Base-by-base conservation (phyloP, 164 flowering plant species). In the Umbilicus rupestris region DNA sequence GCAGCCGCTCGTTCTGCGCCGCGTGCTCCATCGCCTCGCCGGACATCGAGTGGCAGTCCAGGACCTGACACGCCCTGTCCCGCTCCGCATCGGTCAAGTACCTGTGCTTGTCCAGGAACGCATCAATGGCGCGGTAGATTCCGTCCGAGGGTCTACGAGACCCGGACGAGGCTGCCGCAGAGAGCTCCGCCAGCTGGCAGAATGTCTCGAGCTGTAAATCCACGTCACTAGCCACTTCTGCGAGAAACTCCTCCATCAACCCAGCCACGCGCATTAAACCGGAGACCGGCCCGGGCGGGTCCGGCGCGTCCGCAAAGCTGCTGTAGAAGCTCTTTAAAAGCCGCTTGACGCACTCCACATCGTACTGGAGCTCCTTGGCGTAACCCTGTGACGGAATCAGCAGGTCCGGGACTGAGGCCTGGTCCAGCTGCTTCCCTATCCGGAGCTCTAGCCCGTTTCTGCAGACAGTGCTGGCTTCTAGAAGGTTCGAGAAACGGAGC, bases 11-110 rank as follows among this genome's bases (percentile, higher is more conserved):
- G 67, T 93, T 93, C 70, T 64, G 76, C 2, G 85, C 81, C 2
- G 96, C 98, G 50, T 92, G 96, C n/a, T 79, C 78, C 20, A 82
- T 70, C 0, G 95, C 96, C 44, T 77, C 86, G 0, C 64, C 37
- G 0, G 93, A 85, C 84, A 93, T 67, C 47, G 74, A 82, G 1
- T 78, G 70, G 72, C 79, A 84, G 63, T 93, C 96, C 75, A 93
- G 52, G 19, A 84, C 71, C 64, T 57, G 73, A 66, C 98, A 93
- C 7, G 83, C 73, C 57, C 84, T 79, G 71, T 90, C 92, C 31
- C 69, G 77, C 69, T 93, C 96, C 0, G 77, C 42, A 24, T 86
- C 92, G 11, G 83, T 86, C 65, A 90, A 52, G 68, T 78, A 73
- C 29, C 64, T 62, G 24, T 88, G 97, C 67, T 73, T 80, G 63